Conservation (phyloP, 106 monocot species). For the Dendrobium huoshanense region DNA sequence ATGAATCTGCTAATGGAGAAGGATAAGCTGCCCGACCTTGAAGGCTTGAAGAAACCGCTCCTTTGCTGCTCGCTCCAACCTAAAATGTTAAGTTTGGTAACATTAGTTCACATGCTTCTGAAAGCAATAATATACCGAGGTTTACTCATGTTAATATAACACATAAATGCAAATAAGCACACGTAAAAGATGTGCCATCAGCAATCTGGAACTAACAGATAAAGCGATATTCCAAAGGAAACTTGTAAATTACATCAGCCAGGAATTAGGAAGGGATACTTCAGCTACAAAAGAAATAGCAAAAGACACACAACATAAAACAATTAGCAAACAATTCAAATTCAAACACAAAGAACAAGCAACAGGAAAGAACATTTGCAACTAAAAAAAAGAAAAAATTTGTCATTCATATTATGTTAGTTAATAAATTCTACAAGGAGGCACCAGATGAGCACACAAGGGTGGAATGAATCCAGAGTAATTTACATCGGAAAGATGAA, state of each 20-base stretch:
- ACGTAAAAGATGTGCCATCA: too few relatives aligned
- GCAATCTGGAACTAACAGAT: too few relatives aligned
- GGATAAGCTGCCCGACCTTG: conserved; percentile 41
- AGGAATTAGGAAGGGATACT: background rate
- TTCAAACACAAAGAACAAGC: background rate
- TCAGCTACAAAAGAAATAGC: background rate
- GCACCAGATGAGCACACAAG: background rate
- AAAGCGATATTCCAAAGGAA: too few relatives aligned
- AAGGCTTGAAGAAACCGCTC: conserved; percentile 32
- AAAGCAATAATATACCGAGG: background rate
- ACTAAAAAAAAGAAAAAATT: background rate
- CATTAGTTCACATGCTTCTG: background rate
- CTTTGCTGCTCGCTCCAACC: conserved; percentile 51
- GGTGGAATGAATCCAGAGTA: background rate
- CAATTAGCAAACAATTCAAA: background rate
- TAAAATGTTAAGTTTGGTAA: conserved; percentile 5
- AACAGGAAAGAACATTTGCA: background rate
- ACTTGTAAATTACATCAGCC: too few relatives aligned
- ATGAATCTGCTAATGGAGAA: conserved; percentile 38
- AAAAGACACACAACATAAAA: background rate
- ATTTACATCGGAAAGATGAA: background rate
- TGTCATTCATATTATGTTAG: background rate
- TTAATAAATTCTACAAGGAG: too few relatives aligned
- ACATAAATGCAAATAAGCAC: too few relatives aligned
- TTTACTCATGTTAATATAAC: too few relatives aligned